These are phyloP conservation scores for Talaromyces sp. DNA, from an alignment of 2,329 filamentous ascomycete genomes.

Conservation along the genomic window DNA sequence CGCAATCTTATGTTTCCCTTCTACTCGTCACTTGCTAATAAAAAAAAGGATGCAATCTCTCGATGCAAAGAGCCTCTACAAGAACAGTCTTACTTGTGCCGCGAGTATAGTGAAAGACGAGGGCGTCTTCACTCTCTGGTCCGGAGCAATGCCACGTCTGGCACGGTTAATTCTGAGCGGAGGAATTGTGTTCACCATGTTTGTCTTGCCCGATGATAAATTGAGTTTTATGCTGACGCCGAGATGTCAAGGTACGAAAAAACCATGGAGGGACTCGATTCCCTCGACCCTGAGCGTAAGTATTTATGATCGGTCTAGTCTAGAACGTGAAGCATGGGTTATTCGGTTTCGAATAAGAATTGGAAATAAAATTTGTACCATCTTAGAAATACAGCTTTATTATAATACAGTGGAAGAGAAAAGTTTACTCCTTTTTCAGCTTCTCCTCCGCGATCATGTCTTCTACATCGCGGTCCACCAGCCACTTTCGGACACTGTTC, in stretches of 20 bases:
- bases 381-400: conserved; percentile 10
- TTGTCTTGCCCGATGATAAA: conserved; percentile 21
- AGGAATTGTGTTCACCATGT: conserved; percentile 96
- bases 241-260: conserved; percentile 69
- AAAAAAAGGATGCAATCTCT: conserved; percentile 81
- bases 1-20: conserved; percentile 1
- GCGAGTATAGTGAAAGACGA: conserved; percentile 81
- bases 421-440: conserved; percentile 28
- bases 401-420: conserved; percentile 6
- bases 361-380: background rate
- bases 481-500: conserved; percentile 71
- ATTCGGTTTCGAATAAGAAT: background rate
- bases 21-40: conserved; percentile 14
- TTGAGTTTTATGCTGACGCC: conserved; percentile 10
- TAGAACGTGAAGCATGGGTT: background rate
- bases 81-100: conserved; percentile 82
- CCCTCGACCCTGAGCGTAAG: conserved; percentile 73
- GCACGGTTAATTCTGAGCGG: conserved; percentile 84
- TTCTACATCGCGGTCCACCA: conserved; percentile 70
- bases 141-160: conserved; percentile 80
- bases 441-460: conserved; percentile 62
- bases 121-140: conserved; percentile 88
- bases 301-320: conserved; percentile 58
- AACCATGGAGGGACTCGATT: conserved; percentile 81
- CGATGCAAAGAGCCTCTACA: conserved; percentile 74